phyloP scores from a whole-genome alignment of 2,329 filamentous ascomycete genomes.

The Microsporum audouinii region DNA sequence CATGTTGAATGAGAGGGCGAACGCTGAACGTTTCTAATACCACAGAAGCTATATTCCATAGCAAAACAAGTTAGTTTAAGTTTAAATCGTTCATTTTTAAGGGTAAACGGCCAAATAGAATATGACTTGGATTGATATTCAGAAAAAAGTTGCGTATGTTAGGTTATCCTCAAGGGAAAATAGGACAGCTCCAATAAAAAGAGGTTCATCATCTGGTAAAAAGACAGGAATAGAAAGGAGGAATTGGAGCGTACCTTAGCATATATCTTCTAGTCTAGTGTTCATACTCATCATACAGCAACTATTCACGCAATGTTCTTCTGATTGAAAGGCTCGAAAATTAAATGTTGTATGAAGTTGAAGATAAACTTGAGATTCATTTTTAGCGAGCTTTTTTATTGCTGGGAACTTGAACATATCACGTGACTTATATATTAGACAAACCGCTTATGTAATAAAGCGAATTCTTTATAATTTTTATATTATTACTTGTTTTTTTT shows the following conservation, averaged over 20 bases:
- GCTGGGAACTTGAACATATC: neutral
- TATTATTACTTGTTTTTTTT: neutral
- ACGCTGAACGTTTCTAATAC: neutral
- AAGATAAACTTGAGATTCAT: neutral
- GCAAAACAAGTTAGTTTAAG: neutral
- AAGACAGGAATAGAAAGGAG: neutral
- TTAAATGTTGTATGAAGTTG: neutral
- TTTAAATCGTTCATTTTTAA: neutral
- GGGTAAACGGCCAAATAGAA: neutral
- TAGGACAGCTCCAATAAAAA: slow-evolving; percentile 72
- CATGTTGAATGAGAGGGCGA: slow-evolving; percentile 26
- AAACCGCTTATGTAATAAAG: neutral
- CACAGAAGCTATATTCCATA: neutral
- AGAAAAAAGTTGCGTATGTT: slow-evolving; percentile 6
- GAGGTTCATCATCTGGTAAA: slow-evolving; percentile 43
- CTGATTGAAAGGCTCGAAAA: neutral
- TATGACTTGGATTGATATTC: neutral
- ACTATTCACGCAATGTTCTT: neutral
- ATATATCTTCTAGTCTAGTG: neutral
- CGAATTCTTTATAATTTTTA: neutral
- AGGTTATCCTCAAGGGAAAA: slow-evolving; percentile 49
- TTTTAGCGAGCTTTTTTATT: neutral
- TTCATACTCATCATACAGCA: neutral
- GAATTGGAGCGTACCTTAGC: neutral
- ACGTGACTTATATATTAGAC: neutral